phyloP scores from a whole-genome alignment of 164 flowering plant species.

The Vitis vinifera region ASM3070453v1 NC_081809.1:11493501-11494000 shows the following conservation, averaged over 20 bases:
- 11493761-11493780: background rate
- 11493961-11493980: no score
- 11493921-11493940: no score
- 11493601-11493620: slow-evolving; percentile 10
- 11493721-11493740: background rate
- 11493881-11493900: background rate
- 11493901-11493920: no score
- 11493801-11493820: background rate
- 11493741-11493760: background rate
- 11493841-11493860: background rate
- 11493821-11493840: slow-evolving; percentile 3
- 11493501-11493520: slow-evolving; percentile 27
- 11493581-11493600: slow-evolving; percentile 22
- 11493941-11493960: no score
- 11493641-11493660: background rate
- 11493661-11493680: background rate
- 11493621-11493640: slow-evolving; percentile 15
- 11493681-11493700: background rate
- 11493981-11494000: no score
- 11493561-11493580: slow-evolving; percentile 32
- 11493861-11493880: background rate
- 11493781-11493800: background rate
- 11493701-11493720: background rate
- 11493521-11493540: slow-evolving; percentile 19
- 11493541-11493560: slow-evolving; percentile 6